A percentile compares a stretch with the other conserved stretches of the same genome.
These are phyloP conservation scores for Malassezia arunalokei DNA, from an alignment of 1,284 basidiomycete genomes.

Conservation along the genomic window DNA sequence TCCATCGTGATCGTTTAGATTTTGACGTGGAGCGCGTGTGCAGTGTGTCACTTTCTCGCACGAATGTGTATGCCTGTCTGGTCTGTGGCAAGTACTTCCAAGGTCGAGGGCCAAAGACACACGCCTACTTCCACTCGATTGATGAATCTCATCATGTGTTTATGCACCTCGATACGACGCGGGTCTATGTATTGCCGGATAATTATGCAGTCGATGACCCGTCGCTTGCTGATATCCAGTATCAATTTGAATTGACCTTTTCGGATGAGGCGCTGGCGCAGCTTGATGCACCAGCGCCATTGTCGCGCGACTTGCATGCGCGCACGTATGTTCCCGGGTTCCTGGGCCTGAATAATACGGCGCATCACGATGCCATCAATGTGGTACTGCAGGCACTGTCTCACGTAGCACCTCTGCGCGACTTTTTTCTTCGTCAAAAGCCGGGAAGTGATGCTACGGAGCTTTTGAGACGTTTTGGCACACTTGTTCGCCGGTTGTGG, in stretches of 20 bases:
- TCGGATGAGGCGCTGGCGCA: conserved; percentile 50
- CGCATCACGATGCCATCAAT: conserved; percentile 92
- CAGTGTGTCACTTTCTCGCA: conserved; percentile 86
- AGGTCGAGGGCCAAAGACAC: conserved; percentile 79
- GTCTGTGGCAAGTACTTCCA: conserved; percentile 99
- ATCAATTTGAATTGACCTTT: conserved; percentile 76
- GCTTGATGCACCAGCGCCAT: conserved; percentile 51
- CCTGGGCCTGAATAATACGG: conserved; percentile 94
- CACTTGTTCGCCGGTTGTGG: conserved; percentile 83
- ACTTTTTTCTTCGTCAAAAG: conserved; percentile 51
- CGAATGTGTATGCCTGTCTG: conserved; percentile 94
- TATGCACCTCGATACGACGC: conserved; percentile 82
- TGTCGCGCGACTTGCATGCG: conserved; percentile 56
- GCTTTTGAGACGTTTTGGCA: conserved; percentile 64
- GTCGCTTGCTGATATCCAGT: conserved; percentile 83
- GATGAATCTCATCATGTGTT: conserved; percentile 97
- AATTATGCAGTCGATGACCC: conserved; percentile 90
- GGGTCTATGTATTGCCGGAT: conserved; percentile 96
- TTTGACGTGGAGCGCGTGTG: conserved; percentile 99
- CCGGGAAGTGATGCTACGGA: conserved; percentile 51
- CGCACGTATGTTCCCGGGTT: conserved; percentile 82
- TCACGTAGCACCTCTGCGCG: conserved; percentile 76
- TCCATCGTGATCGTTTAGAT: conserved; percentile 56
- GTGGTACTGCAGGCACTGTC: conserved; percentile 86
- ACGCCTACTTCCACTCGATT: conserved; percentile 92